These are phyloP conservation scores for Citrus unshiu DNA, from an alignment of 345 rosid species.

Conservation along the genomic window DNA sequence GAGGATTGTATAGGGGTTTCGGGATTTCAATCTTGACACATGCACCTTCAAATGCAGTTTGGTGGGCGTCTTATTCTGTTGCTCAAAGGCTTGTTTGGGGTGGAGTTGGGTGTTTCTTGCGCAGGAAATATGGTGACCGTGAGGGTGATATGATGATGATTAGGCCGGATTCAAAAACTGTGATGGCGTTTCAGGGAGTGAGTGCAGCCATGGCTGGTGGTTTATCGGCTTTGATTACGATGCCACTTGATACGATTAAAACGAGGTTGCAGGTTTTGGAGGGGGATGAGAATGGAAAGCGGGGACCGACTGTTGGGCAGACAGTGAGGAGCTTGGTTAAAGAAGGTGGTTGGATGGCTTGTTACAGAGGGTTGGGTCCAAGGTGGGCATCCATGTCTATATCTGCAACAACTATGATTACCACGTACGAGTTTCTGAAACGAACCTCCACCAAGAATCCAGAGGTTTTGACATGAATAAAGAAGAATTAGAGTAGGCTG, in stretches of 20 bases:
- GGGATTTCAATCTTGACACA: slow-evolving; percentile 83
- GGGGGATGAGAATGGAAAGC: slow-evolving; percentile 67
- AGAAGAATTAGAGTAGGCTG: background rate
- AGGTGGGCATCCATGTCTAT: slow-evolving; percentile 93
- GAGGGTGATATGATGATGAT: slow-evolving; percentile 20
- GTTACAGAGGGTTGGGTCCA: slow-evolving; percentile 91
- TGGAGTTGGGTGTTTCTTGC: slow-evolving; percentile 46
- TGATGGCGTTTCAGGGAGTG: slow-evolving; percentile 89
- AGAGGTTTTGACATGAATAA: slow-evolving; percentile 33
- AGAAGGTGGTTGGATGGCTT: slow-evolving; percentile 94
- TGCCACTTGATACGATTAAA: slow-evolving; percentile 95
- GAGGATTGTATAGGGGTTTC: slow-evolving; percentile 83
- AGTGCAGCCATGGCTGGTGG: slow-evolving; percentile 98
- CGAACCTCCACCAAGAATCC: slow-evolving; percentile 80
- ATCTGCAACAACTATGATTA: slow-evolving; percentile 96
- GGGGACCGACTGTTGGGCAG: slow-evolving; percentile 67
- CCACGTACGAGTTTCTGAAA: slow-evolving; percentile 94
- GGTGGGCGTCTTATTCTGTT: slow-evolving; percentile 90
- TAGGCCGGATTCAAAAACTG: slow-evolving; percentile 60
- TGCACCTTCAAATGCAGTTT: slow-evolving; percentile 81
- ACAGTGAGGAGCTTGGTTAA: slow-evolving; percentile 69
- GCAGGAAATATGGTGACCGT: slow-evolving; percentile 40
- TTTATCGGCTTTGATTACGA: slow-evolving; percentile 82
- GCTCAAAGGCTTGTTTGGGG: slow-evolving; percentile 61
- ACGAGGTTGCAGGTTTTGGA: slow-evolving; percentile 86